phyloP scores from a whole-genome alignment of 2,329 filamentous ascomycete genomes.

The Trichoderma aggressivum region DNA sequence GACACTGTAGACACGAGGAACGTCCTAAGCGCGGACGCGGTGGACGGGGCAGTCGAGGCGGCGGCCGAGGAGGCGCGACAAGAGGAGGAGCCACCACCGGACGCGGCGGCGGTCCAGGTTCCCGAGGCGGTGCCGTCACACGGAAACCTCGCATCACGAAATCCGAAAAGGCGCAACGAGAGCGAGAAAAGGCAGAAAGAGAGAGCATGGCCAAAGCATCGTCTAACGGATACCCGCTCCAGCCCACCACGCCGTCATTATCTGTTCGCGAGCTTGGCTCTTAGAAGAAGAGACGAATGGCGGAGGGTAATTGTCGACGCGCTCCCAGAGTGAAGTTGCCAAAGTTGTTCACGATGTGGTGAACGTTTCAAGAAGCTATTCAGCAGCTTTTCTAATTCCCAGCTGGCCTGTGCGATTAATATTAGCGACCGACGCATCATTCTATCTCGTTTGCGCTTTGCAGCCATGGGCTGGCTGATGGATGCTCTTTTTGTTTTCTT shows the following conservation, averaged over 20 bases:
- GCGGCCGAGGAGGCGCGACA: conserved; percentile 60
- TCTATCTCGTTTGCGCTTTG: neutral
- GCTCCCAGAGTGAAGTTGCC: neutral
- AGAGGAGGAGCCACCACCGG: conserved; percentile 47
- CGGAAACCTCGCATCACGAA: conserved; percentile 85
- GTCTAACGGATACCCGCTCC: conserved; percentile 36
- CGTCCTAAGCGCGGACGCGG: conserved; percentile 66
- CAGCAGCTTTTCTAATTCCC: neutral
- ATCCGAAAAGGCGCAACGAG: conserved; percentile 75
- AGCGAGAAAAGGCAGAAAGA: conserved; percentile 75
- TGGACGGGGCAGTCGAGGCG: conserved; percentile 48
- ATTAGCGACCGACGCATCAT: conserved; percentile 3
- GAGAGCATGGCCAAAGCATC: conserved; percentile 50
- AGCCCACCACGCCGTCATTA: conserved; percentile 37
- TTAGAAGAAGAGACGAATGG: conserved; percentile 20
- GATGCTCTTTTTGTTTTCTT: neutral
- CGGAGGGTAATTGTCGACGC: neutral
- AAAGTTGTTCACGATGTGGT: neutral
- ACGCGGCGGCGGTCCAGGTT: conserved; percentile 60
- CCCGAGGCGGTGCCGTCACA: conserved; percentile 68
- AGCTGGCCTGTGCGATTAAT: neutral
- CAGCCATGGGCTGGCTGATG: neutral
- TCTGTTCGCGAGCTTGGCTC: conserved; percentile 37
- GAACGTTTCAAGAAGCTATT: neutral
- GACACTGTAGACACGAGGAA: conserved; percentile 62